These are phyloP conservation scores for Fraxinus albicans DNA, from an alignment of 305 asterid genomes.

Conservation along the genomic window DNA sequence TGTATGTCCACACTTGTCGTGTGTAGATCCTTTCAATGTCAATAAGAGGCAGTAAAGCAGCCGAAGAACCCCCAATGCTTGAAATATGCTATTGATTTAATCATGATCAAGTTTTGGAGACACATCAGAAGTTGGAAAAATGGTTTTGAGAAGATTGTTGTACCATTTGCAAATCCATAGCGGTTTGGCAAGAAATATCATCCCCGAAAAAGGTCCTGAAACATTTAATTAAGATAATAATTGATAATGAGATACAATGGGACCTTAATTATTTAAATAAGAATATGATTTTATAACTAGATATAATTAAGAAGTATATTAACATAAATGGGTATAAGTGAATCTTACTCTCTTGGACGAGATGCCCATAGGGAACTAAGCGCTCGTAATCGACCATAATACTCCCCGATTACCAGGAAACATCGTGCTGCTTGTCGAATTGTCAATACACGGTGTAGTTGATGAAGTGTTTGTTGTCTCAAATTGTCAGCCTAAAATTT, in stretches of 20 bases:
- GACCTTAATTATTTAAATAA: background rate
- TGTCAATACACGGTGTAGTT: slow-evolving; percentile 65
- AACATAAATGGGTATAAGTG: background rate
- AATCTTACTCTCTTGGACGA: slow-evolving; percentile 84
- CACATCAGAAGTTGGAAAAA: slow-evolving; percentile 65
- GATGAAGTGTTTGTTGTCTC: slow-evolving; percentile 88
- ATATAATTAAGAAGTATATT: background rate
- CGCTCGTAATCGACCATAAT: slow-evolving; percentile 84
- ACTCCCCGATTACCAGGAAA: slow-evolving; percentile 84
- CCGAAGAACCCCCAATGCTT: slow-evolving; percentile 24
- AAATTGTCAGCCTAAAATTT: slow-evolving; percentile 76
- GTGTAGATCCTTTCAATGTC: background rate
- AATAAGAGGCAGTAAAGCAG: background rate
- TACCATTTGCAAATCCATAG: slow-evolving; percentile 71
- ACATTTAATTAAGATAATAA: background rate
- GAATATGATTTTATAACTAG: background rate
- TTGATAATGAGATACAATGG: background rate
- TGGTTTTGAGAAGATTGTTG: slow-evolving; percentile 66
- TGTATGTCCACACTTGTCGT: background rate
- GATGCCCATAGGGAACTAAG: slow-evolving; percentile 95
- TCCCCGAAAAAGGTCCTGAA: slow-evolving; percentile 61
- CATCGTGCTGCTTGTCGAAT: slow-evolving; percentile 85
- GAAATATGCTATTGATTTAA: background rate
- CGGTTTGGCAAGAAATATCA: slow-evolving; percentile 76
- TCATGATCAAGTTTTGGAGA: slow-evolving; percentile 13